Evolutionary conservation across 305 asterid species (phyloP), one percentile per base, ranked within the genome.

Genomic region (Rubia tinctorum): DNA sequence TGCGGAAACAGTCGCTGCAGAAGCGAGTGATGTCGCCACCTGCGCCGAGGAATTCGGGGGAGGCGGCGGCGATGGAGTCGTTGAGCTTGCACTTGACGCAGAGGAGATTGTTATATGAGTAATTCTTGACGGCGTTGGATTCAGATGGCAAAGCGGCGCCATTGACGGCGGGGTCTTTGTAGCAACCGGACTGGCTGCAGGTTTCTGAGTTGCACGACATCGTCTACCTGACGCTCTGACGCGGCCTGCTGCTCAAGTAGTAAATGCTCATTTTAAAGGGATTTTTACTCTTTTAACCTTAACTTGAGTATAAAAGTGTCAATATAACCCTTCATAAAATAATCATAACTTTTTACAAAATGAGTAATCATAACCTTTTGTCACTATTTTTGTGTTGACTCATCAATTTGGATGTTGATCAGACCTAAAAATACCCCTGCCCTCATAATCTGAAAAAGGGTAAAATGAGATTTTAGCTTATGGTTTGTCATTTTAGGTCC

Each of bases 151-250:
- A 20, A 64, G 25, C 71, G 7, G 9, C 43, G n/a, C 6, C 67
- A 47, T 61, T 82, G 8, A 59, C 76, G 51, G 69, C 64, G 80
- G 58, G 81, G 77, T 83, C 91, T 42, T 55, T 70, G 71, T 79
- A 51, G 88, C 97, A 91, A 49, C 97, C 92, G 63, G 97, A 94
- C 78, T 89, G 86, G 88, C 99, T 88, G 68, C 75, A 90, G 66
- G 73, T 61, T 25, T 68, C 85, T 4, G 95, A 86, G 75, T 58
- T 77, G 81, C 93, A 87, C 72, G 89, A 86, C 97, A 94, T 94
- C 71, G 60, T 17, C 34, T 66, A 8, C 20, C 56, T 37, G 8
- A 15, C 27, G 13, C 45, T 11, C 42, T 20, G 40, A 58, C 44
- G 13, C 53, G 23, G 70, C 40, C 70, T 20, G 7, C 43, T 66